Percentiles rank a stretch among this genome's conserved stretches.
Evolutionary conservation across 176 grass and related monocot genomes (phyloP).

Genomic region (Avena atlantica): DNA sequence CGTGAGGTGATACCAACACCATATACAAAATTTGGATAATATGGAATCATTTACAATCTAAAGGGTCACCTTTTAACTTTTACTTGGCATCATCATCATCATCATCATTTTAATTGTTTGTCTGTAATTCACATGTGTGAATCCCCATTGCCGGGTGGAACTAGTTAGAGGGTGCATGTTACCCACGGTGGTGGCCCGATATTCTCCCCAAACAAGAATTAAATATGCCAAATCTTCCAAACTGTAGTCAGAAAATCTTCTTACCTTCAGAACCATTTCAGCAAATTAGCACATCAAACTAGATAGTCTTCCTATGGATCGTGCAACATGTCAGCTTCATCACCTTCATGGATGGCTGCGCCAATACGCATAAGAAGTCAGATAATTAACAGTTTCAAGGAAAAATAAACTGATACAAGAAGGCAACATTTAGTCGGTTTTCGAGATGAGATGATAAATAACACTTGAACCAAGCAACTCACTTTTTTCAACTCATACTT

Average conservation of each 20-base stretch:
- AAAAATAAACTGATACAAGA: neutral
- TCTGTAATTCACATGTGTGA: neutral
- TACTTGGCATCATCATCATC: neutral
- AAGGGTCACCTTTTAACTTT: neutral
- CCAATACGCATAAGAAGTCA: neutral
- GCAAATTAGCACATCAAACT: neutral
- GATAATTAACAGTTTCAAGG: no score
- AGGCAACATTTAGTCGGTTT: neutral
- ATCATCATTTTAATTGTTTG: neutral
- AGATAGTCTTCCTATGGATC: neutral
- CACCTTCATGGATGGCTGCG: neutral
- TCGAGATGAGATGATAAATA: neutral
- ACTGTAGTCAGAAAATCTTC: neutral
- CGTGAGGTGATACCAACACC: neutral
- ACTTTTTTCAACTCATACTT: neutral
- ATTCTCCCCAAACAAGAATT: no score
- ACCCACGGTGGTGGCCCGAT: no score
- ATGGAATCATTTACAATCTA: neutral
- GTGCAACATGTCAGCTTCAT: neutral
- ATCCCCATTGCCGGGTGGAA: neutral
- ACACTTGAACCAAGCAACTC: neutral
- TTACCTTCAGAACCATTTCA: conserved; percentile 6
- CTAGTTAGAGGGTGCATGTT: neutral
- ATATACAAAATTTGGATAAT: neutral
- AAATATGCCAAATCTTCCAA: no score